Conservation (phyloP, 176 grass and related monocot species). For the Aegilops speltoides region DNA sequence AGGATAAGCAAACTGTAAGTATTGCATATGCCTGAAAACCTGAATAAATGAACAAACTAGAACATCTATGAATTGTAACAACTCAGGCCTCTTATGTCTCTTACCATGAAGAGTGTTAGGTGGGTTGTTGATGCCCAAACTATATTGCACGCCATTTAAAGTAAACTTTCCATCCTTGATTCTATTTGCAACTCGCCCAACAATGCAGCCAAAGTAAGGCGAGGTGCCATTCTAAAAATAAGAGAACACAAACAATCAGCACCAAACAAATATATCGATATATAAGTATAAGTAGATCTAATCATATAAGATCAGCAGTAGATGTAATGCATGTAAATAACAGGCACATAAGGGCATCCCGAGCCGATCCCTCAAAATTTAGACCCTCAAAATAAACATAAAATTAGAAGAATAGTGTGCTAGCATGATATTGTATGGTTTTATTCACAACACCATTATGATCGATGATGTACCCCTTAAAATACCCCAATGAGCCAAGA, state of each 20-base stretch:
- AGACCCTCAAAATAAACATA: too few relatives aligned
- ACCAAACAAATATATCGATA: background rate
- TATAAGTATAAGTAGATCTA: background rate
- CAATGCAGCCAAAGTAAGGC: slow-evolving; percentile 87
- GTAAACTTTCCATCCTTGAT: slow-evolving; percentile 79
- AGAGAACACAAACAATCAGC: slow-evolving; percentile 35
- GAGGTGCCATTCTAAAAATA: slow-evolving; percentile 65
- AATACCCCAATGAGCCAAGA: too few relatives aligned
- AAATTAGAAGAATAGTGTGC: too few relatives aligned
- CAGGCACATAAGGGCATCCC: background rate
- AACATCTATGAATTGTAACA: background rate
- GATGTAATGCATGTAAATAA: background rate
- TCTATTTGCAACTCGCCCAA: slow-evolving; percentile 91
- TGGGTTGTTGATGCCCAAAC: slow-evolving; percentile 63
- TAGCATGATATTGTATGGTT: too few relatives aligned
- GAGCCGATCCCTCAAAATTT: too few relatives aligned
- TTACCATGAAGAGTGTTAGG: slow-evolving; percentile 91
- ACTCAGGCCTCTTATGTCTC: background rate
- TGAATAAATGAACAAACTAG: background rate
- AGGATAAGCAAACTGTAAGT: background rate
- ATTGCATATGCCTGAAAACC: slow-evolving; percentile 2
- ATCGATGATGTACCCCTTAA: too few relatives aligned
- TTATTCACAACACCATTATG: too few relatives aligned
- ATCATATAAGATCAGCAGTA: background rate
- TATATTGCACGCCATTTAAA: slow-evolving; percentile 63